phyloP scores from a whole-genome alignment of 1,139 yeast species.

The Suhomyces wounanorum region DNA sequence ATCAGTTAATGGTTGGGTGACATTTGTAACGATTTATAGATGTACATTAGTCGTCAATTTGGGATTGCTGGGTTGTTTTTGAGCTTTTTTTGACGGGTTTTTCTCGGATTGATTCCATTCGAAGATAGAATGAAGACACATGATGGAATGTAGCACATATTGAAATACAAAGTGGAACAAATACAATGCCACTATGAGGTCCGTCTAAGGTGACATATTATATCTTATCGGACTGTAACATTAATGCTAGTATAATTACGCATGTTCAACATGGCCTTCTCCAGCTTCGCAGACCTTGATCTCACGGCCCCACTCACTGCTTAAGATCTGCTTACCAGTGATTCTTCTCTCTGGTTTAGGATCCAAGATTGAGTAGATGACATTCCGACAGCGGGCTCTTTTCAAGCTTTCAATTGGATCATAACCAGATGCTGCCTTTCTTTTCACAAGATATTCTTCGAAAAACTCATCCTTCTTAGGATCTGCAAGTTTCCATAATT shows the following conservation, averaged over 20 bases:
- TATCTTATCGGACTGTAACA: background rate
- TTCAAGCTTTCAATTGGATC: slow-evolving; percentile 86
- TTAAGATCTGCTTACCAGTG: slow-evolving; percentile 83
- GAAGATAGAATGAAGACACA: too few species aligned
- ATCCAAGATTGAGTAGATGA: slow-evolving; percentile 86
- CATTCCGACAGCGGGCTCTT: slow-evolving; percentile 86
- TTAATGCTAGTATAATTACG: slow-evolving; percentile 3
- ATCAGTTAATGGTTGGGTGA: too few species aligned
- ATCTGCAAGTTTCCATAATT: slow-evolving; percentile 86
- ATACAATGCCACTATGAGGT: background rate
- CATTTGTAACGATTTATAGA: too few species aligned
- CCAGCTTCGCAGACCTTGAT: slow-evolving; percentile 77
- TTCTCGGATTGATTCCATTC: too few species aligned
- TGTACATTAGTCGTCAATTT: too few species aligned
- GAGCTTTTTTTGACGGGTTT: too few species aligned
- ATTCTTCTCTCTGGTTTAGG: slow-evolving; percentile 87
- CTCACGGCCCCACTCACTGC: slow-evolving; percentile 95
- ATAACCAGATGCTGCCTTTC: slow-evolving; percentile 82
- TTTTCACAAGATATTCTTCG: slow-evolving; percentile 65
- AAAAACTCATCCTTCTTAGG: slow-evolving; percentile 77
- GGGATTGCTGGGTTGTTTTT: too few species aligned
- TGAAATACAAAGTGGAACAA: background rate
- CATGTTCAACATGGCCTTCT: slow-evolving; percentile 24
- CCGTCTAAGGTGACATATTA: background rate
- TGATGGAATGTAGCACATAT: background rate